These are phyloP conservation scores for Gracilaria domingensis DNA, from an alignment of 23 red algal genomes.

Conservation along the genomic window DNA sequence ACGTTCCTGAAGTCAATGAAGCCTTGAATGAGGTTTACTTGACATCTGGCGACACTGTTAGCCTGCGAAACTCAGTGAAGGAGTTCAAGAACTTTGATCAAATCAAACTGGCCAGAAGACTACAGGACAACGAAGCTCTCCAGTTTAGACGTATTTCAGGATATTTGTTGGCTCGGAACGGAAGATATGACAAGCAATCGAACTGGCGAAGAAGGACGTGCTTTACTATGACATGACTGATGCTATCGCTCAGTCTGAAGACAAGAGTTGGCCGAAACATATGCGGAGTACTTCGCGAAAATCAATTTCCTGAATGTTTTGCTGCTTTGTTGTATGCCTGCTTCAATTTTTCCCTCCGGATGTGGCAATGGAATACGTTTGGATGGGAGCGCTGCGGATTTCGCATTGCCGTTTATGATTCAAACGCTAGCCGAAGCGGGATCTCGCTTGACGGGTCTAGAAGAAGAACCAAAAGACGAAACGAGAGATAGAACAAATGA, in stretches of 20 bases:
- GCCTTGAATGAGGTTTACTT: conserved; percentile 89
- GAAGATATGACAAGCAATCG: conserved; percentile 91
- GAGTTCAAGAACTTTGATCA: conserved; percentile 95
- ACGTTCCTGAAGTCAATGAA: conserved; percentile 91
- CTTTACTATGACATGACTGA: conserved; percentile 85
- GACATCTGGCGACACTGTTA: conserved; percentile 64
- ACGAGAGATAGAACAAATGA: conserved; percentile 59
- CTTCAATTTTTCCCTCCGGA: conserved; percentile 89
- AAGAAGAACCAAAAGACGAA: conserved; percentile 69
- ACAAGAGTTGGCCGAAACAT: conserved; percentile 83
- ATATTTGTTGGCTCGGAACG: conserved; percentile 65
- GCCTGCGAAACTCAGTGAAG: conserved; percentile 73
- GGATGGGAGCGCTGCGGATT: conserved; percentile 76
- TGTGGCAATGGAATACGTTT: conserved; percentile 89
- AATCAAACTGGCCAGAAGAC: conserved; percentile 61
- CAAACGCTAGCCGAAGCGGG: conserved; percentile 88
- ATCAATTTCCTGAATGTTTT: conserved; percentile 73
- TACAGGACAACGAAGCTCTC: conserved; percentile 84
- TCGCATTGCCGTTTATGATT: conserved; percentile 91
- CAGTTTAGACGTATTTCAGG: conserved; percentile 78
- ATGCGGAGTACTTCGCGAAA: conserved; percentile 81
- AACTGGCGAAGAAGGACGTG: conserved; percentile 82
- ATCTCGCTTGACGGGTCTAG: conserved; percentile 68
- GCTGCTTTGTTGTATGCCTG: conserved; percentile 91
- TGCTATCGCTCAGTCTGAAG: conserved; percentile 79